These are phyloP conservation scores for Plantago rigida DNA, from an alignment of 305 asterid genomes.

Conservation along the genomic window DNA sequence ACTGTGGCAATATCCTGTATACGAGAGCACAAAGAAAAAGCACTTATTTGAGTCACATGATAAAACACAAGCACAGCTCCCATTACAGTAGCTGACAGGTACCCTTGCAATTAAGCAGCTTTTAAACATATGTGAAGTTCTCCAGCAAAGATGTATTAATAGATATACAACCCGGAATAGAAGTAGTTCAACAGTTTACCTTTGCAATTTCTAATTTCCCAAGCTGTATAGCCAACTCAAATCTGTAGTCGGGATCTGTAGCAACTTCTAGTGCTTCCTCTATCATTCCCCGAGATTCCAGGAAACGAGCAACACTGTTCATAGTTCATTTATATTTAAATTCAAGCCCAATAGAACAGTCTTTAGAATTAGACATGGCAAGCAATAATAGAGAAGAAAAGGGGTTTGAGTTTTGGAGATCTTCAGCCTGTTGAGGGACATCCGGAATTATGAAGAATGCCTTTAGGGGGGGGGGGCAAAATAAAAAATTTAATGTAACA, in stretches of 20 bases:
- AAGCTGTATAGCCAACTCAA: slow-evolving; percentile 89
- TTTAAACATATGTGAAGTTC: slow-evolving; percentile 12
- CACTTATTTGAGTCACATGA: slow-evolving; percentile 22
- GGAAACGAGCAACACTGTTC: slow-evolving; percentile 67
- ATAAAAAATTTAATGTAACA: too few relatives aligned
- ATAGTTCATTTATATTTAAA: slow-evolving; percentile 3
- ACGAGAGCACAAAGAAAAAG: slow-evolving; percentile 22
- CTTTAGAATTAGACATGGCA: slow-evolving; percentile 12
- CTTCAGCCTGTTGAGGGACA: not conserved
- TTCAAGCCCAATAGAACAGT: slow-evolving; percentile 17
- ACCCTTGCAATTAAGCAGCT: slow-evolving; percentile 10
- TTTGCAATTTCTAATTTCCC: slow-evolving; percentile 79
- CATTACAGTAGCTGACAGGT: slow-evolving; percentile 12
- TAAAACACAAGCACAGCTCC: slow-evolving; percentile 16
- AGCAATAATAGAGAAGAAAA: not conserved
- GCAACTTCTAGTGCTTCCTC: slow-evolving; percentile 93
- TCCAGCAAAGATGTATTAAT: slow-evolving; percentile 13
- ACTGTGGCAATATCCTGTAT: slow-evolving; percentile 72
- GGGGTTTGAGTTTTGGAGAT: too few relatives aligned
- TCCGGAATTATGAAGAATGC: too few relatives aligned
- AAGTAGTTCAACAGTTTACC: slow-evolving; percentile 39
- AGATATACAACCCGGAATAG: slow-evolving; percentile 10
- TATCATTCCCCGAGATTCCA: slow-evolving; percentile 95
- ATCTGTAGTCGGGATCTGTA: slow-evolving; percentile 90
- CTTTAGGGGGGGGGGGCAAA: too few relatives aligned